These are phyloP conservation scores for Solanum piurae DNA, from an alignment of 257 asterid species.

Conservation along the genomic window DNA sequence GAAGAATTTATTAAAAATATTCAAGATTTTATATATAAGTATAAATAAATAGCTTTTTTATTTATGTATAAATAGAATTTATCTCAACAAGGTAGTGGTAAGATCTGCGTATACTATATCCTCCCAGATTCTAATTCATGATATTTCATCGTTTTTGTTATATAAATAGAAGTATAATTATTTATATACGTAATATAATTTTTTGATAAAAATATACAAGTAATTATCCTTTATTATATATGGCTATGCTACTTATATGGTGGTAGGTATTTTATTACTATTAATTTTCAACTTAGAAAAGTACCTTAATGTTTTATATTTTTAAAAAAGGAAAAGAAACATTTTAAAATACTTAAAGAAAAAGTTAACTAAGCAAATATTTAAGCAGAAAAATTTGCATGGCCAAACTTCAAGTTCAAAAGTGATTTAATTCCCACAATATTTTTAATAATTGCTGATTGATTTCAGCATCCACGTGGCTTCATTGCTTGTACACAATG, in stretches of 20 bases:
- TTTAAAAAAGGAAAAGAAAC: not conserved
- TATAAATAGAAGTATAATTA: no score
- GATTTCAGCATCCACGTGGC: not conserved
- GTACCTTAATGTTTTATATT: not conserved
- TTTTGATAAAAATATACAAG: not conserved
- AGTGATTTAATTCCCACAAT: not conserved
- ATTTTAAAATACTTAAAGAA: not conserved
- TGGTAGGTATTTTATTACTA: not conserved
- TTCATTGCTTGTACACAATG: not conserved
- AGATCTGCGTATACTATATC: accelerated
- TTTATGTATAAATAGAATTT: no score
- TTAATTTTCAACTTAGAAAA: not conserved
- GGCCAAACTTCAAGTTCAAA: not conserved
- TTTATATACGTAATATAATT: no score
- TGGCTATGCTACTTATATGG: not conserved
- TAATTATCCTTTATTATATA: not conserved
- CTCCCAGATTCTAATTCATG: accelerated
- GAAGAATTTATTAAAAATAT: not conserved
- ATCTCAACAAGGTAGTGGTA: no score
- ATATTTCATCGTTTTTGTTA: no score
- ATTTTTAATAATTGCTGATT: not conserved
- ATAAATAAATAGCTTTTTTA: no score
- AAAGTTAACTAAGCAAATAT: not conserved
- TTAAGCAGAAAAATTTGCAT: not conserved
- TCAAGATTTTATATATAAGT: not conserved